phyloP scores from a whole-genome alignment of 768 basidiomycete genomes.

The Clitopilus hobsonii region DNA sequence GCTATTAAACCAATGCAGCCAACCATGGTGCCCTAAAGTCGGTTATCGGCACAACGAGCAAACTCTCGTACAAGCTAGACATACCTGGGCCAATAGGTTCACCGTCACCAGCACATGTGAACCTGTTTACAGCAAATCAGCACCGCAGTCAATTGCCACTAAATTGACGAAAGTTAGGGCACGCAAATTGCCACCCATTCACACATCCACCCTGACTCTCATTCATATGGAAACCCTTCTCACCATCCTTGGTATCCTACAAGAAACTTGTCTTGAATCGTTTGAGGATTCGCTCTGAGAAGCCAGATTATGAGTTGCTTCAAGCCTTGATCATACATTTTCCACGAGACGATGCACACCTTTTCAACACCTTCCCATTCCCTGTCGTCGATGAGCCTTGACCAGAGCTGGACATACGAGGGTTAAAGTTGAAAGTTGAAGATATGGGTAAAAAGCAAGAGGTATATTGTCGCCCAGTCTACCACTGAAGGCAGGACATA shows the following conservation, averaged over 20 bases:
- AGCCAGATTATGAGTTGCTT: conserved; percentile 2
- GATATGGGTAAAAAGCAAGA: conserved; percentile 2
- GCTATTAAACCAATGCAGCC: conserved; percentile 81
- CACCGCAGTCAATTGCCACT: too few species aligned
- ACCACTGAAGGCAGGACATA: neutral
- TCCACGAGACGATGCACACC: conserved; percentile 22
- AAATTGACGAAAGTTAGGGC: too few species aligned
- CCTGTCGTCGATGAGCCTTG: conserved; percentile 8
- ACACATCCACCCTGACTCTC: too few species aligned
- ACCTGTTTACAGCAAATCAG: conserved; percentile 39
- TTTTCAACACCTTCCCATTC: conserved; percentile 33
- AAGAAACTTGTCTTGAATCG: conserved; percentile 80
- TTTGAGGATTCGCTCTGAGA: conserved; percentile 60
- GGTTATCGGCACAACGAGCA: neutral
- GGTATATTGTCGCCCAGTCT: neutral
- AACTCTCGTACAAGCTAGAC: conserved; percentile 1
- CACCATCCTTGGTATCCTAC: conserved; percentile 89
- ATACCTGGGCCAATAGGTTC: conserved; percentile 59
- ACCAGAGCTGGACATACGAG: conserved; percentile 22
- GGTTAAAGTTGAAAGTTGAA: neutral
- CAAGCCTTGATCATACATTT: conserved; percentile 6
- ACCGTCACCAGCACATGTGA: conserved; percentile 67
- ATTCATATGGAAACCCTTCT: too few species aligned
- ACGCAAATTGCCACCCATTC: too few species aligned
- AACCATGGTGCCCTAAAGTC: conserved; percentile 65